Evolutionary conservation across 1,284 basidiomycete genomes (phyloP), one percentile per base, ranked within the genome.

Genomic region (Ustilago loliicola): DNA sequence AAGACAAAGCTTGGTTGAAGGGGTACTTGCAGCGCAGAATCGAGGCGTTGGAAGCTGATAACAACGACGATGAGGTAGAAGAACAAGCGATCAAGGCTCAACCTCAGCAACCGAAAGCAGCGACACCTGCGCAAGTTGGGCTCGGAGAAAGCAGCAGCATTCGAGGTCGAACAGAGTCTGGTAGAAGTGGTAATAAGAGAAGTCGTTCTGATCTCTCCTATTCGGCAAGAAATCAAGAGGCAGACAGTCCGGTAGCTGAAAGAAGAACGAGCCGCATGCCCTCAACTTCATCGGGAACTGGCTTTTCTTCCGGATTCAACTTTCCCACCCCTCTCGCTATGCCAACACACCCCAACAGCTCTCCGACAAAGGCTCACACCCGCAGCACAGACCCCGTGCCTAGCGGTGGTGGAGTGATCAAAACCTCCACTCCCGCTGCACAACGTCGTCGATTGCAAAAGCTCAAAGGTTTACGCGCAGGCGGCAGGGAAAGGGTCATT

Each of bases 21-120:
- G 75, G 77, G n/a, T 79, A 79, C 42, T 34, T 79, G 30, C 73
- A 77, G 60, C 36, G 73, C 10, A 55, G 77, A 38, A 79, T 79
- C 38, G 77, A 79, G 59, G 77, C 77, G 8, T 54, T 79, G 21
- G 73, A 72, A 32, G 70, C 55, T 15, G 72, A 68, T 27, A 55
- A 52, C 11, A 72, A 76, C 25, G 77, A 77, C 19, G 76, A 74
- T 11, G 25, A 9, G 17, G 63, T 52, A 10, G 73, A 71, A n/a
- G 36, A 36, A n/a, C n/a, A n/a, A 5, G 36, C 19, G 11, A 13
- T 38, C n/a, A 8, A 27, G 36, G 61, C 36, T 15, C 53, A 50
- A 11, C 34, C 36, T 10, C 9, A 29, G 27, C 34, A 55, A 30
- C 60, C 47, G 32, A 25, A 55, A 45, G 27, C 38, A 40, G n/a